These are phyloP conservation scores for Russula emetica DNA, from an alignment of 768 basidiomycete genomes.

Conservation along the genomic window DNA sequence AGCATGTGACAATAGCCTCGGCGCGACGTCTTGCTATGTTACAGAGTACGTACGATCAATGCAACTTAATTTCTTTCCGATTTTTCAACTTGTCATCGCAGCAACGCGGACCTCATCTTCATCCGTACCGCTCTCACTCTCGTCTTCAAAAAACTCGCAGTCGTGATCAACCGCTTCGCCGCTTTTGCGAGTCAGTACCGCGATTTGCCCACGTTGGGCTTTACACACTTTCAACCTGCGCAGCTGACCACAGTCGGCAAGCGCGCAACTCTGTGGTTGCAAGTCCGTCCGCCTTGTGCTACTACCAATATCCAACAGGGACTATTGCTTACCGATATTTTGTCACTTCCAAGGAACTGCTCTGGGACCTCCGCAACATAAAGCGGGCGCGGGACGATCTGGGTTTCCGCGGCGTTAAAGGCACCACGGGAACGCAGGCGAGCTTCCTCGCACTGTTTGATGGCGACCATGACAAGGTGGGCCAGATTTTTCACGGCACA, in stretches of 20 bases:
- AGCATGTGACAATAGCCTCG: slow-evolving; percentile 50
- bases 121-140: slow-evolving; percentile 80
- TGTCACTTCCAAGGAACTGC: slow-evolving; percentile 60
- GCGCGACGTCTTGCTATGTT: slow-evolving; percentile 98
- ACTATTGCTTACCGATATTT: background rate
- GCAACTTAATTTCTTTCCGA: background rate
- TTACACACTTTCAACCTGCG: slow-evolving; percentile 98
- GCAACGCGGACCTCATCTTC: slow-evolving; percentile 98
- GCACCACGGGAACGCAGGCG: slow-evolving; percentile 98
- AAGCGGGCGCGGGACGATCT: slow-evolving; percentile 85
- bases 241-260: slow-evolving; percentile 98
- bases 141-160: slow-evolving; percentile 81
- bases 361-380: slow-evolving; percentile 95
- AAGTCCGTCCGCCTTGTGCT: slow-evolving; percentile 43
- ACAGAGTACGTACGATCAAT: slow-evolving; percentile 69
- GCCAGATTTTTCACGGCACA: background rate
- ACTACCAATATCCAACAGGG: background rate
- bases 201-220: slow-evolving; percentile 89
- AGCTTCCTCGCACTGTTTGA: slow-evolving; percentile 93
- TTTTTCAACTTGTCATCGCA: slow-evolving; percentile 34
- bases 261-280: slow-evolving; percentile 93
- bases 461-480: slow-evolving; percentile 87
- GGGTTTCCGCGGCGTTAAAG: slow-evolving; percentile 97
- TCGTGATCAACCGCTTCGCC: slow-evolving; percentile 85
- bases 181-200: slow-evolving; percentile 80